Base-by-base conservation (phyloP, 1,139 yeast species). In the Insectozyma bohioensis region DNA sequence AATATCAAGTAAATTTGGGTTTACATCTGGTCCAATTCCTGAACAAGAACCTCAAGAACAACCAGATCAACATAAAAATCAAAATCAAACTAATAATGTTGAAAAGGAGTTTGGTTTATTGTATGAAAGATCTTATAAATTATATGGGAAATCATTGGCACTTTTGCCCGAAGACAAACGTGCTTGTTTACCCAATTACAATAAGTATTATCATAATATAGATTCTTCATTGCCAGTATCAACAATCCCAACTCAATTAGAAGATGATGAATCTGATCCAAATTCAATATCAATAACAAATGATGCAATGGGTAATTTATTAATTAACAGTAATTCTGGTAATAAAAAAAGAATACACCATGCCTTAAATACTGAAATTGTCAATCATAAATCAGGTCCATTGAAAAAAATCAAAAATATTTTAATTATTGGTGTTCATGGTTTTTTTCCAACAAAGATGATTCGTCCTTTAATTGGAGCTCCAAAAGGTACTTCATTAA, bases 361-460 rank as follows among this genome's bases (percentile, higher is more conserved):
- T 32, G 33, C 35, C 27, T 24, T 24, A 3, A 29, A 35, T 24
- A 49, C 67, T 0, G 63, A 57, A 12, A 51, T 67, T 4, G 50
- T 62, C 1, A 51, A 57, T 4, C 57, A 54, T 30, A 60, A 58
- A 31, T 39, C 63, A 3, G 61, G 63, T 0, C 61, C 65, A 2
- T 51, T 66, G 26, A 50, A 46, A 11, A 66, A 56, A 33, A 63
- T 70, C 29, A 63, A 59, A 36, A 75, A 78, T 39, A 82, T 82
- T 1, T 72, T 92, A 26, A 84, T 92, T 20, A 78, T 92, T 41
- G 97, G 98, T 0, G 90, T 92, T 1, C 97, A 92, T 61, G 97
- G 97, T 1, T 92, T 90, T 50, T 87, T 92, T 60, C 97, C 98
- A 0, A 83, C 90, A 2, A 78, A 73, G 43, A 80, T 87, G 74